A percentile compares a stretch with the other conserved stretches of the same genome.
Evolutionary conservation across 176 grass and related monocot genomes (phyloP).

Genomic region (Ampelocalamus luodianensis): DNA sequence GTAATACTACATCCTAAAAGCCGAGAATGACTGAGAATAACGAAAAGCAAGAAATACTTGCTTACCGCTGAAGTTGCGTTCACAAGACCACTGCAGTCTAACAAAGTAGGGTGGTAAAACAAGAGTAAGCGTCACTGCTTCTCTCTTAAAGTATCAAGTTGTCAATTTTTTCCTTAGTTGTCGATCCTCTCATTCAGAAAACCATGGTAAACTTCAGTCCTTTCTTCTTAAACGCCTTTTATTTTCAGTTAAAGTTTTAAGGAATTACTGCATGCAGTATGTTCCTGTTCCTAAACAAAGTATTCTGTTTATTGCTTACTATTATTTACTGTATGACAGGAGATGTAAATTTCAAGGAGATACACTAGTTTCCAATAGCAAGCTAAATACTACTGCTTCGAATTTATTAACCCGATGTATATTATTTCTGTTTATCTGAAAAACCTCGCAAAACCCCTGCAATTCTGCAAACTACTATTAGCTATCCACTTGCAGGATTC

Average conservation of each 20-base stretch:
- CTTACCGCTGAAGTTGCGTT: slow-evolving; percentile 46
- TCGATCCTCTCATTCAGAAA: too few relatives aligned
- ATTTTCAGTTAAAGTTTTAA: neutral
- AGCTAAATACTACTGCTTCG: too few relatives aligned
- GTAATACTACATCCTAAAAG: slow-evolving; percentile 13
- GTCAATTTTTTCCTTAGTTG: too few relatives aligned
- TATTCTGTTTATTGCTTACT: neutral
- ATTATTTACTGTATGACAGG: too few relatives aligned
- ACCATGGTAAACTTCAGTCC: too few relatives aligned
- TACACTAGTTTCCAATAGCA: too few relatives aligned
- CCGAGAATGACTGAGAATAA: slow-evolving; percentile 36
- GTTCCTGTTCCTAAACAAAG: neutral
- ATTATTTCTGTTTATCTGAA: neutral
- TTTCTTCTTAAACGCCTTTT: too few relatives aligned
- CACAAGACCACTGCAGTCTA: slow-evolving; percentile 20
- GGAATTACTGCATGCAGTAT: neutral
- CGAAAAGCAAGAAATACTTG: slow-evolving; percentile 40
- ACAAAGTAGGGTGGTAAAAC: neutral
- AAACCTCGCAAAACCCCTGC: neutral
- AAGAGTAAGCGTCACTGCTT: too few relatives aligned
- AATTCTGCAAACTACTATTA: neutral
- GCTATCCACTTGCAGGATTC: neutral
- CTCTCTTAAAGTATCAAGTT: too few relatives aligned
- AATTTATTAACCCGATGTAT: neutral
- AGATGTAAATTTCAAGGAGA: neutral